phyloP scores from a whole-genome alignment of 148 eudicot species.

The Drosera capensis region DNA sequence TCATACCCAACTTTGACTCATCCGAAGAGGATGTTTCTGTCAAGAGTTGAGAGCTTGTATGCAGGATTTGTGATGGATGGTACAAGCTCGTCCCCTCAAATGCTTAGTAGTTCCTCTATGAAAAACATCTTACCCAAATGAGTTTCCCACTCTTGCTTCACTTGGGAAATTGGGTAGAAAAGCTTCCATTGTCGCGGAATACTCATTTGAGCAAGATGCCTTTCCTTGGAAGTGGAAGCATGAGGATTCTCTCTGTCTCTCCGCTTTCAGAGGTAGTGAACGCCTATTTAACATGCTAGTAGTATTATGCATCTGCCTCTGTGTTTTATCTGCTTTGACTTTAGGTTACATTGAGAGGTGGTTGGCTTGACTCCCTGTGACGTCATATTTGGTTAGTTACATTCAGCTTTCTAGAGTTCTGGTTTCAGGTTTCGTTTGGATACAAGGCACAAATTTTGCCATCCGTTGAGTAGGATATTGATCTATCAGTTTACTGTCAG shows the following conservation, averaged over 20 bases:
- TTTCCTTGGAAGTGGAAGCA: slow-evolving; percentile 10
- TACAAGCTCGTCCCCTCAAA: not conserved
- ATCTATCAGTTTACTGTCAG: too few relatives aligned
- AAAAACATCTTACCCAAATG: slow-evolving; percentile 16
- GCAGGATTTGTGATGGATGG: not conserved
- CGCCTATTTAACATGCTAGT: too few relatives aligned
- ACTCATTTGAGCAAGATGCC: slow-evolving; percentile 27
- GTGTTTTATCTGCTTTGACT: slow-evolving; percentile 6
- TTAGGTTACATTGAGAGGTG: slow-evolving; percentile 6
- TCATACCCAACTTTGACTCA: too few relatives aligned
- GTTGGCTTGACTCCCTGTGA: slow-evolving; percentile 8
- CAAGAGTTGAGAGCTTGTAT: not conserved
- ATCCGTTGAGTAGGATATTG: too few relatives aligned
- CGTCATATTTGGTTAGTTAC: not conserved
- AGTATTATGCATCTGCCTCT: too few relatives aligned
- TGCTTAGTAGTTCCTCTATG: slow-evolving; percentile 8
- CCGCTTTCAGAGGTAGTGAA: too few relatives aligned
- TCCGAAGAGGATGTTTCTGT: too few relatives aligned
- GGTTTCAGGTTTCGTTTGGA: too few relatives aligned
- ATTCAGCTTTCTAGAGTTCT: not conserved
- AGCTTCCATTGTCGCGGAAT: slow-evolving; percentile 9
- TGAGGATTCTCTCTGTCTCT: not conserved
- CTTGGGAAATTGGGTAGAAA: not conserved
- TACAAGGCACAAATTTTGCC: too few relatives aligned
- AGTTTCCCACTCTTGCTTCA: slow-evolving; percentile 9